Base-by-base conservation (phyloP, 345 rosid genomes). In the Pistacia vera region DNA sequence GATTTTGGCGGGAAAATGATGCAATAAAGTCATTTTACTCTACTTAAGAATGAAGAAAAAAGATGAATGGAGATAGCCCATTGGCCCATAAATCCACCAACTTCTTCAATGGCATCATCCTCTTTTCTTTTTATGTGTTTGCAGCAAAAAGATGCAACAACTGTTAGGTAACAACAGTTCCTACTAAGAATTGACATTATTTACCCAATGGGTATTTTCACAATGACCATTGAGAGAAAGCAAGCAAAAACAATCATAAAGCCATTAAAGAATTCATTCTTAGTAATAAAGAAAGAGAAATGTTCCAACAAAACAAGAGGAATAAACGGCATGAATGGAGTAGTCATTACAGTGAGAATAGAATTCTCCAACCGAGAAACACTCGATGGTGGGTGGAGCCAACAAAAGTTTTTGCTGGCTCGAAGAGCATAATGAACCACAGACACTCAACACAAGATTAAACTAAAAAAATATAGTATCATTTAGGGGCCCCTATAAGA, bases 301-400 rank as follows among this genome's bases (percentile, higher is more conserved):
- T 28, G n/a, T 16, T 59, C 46, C 63, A 63, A 46, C 56, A 10
- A 58, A 25, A 25, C 51, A 20, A 11, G 76, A 48, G 58, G 63
- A 75, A 70, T 56, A 52, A 10, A 20, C 12, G 38, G 76, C 12
- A 16, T 33, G 71, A 51, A 3, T 59, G 59, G 64, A 66, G 25
- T 66, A 30, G 33, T 67, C 7, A 3, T 78, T 54, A 70, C 41
- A 68, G 65, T 36, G 25, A 11, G 59, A 51, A 70, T 38, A 17
- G 70, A 33, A 63, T 63, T 49, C 44, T 41, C 56, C 68, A 25
- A 25, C 25, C 75, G 46, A 14, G 49, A 72, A 80, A 62, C 79
- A 33, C 56, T 68, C 63, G n/a, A 33, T 65, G 44, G 57, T 77
- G 78, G 80, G 25, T 73, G 82, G 84, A 79, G 68, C 78, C 68